Conservation (phyloP, 2,329 filamentous ascomycete genomes). For the Pseudogymnoascus sp. region DNA sequence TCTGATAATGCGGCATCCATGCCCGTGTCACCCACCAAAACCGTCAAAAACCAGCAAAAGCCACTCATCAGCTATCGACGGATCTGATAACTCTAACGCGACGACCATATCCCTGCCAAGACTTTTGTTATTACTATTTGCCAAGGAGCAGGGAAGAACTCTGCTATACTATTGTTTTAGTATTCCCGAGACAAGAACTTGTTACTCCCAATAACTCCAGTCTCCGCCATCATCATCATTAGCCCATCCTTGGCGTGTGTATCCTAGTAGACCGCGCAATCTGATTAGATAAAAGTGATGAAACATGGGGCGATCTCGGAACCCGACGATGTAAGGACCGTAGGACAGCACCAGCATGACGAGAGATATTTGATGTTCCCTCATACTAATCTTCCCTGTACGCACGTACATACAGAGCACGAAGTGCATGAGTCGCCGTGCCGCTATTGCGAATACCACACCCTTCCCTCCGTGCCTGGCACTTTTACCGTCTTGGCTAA, state of each 20-base stretch:
- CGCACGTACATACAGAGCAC: background rate
- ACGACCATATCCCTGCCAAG: conserved; percentile 3
- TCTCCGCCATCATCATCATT: background rate
- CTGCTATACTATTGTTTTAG: background rate
- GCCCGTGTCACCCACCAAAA: background rate
- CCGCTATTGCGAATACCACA: background rate
- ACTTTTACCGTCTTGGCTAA: background rate
- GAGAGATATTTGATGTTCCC: background rate
- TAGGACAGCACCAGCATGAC: background rate
- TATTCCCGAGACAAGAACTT: background rate
- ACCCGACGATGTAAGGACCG: background rate
- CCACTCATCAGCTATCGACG: background rate
- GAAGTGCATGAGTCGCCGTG: background rate
- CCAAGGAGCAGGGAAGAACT: conserved; percentile 2
- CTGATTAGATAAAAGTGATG: background rate
- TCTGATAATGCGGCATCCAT: conserved; percentile 2
- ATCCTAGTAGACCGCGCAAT: background rate
- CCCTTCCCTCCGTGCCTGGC: background rate
- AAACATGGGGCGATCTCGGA: background rate
- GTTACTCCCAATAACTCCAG: background rate
- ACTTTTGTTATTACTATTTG: background rate
- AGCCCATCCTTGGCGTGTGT: background rate
- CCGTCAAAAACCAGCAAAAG: conserved; percentile 1
- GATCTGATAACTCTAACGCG: conserved; percentile 7
- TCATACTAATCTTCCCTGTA: background rate